These are phyloP conservation scores for Aristolochia contorta DNA, from an alignment of 164 flowering plant genomes.

Conservation along the genomic window DNA sequence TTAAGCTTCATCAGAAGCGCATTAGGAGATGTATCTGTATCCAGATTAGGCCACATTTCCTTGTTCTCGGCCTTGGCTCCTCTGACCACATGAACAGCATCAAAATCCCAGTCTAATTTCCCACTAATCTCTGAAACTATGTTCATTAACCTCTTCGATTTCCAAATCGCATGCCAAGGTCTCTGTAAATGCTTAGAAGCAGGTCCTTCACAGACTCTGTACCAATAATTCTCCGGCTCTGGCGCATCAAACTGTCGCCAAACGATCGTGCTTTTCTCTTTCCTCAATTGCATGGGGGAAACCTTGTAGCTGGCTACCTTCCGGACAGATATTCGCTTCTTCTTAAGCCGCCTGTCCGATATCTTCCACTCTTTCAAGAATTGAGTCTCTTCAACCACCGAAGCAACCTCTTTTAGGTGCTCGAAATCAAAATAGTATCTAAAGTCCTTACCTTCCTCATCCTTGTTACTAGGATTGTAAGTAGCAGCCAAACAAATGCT, in stretches of 20 bases:
- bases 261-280: constrained; percentile 67
- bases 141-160: constrained; percentile 92
- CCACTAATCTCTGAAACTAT: constrained; percentile 88
- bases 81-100: constrained; percentile 90
- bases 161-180: constrained; percentile 95
- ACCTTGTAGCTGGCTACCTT: constrained; percentile 64
- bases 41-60: constrained; percentile 83
- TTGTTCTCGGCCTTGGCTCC: constrained; percentile 86
- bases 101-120: constrained; percentile 93
- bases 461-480: constrained; percentile 49
- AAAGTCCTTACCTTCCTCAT: constrained; percentile 91
- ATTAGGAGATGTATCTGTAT: constrained; percentile 77
- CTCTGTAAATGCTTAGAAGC: constrained; percentile 73
- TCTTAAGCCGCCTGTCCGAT: constrained; percentile 55
- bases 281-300: constrained; percentile 80
- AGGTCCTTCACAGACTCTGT: constrained; percentile 85
- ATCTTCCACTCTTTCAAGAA: constrained; percentile 68
- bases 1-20: constrained; percentile 46
- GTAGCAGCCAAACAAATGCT: constrained; percentile 58
- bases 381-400: constrained; percentile 72
- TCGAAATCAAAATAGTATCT: constrained; percentile 87
- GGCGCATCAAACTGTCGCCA: constrained; percentile 88
- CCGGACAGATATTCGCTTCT: constrained; percentile 36
- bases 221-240: constrained; percentile 96
- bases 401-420: constrained; percentile 74